Evolutionary conservation across 169 alveolate species (phyloP), one percentile per base, ranked within the genome.

Genomic region (Eimeria necatrix): DNA sequence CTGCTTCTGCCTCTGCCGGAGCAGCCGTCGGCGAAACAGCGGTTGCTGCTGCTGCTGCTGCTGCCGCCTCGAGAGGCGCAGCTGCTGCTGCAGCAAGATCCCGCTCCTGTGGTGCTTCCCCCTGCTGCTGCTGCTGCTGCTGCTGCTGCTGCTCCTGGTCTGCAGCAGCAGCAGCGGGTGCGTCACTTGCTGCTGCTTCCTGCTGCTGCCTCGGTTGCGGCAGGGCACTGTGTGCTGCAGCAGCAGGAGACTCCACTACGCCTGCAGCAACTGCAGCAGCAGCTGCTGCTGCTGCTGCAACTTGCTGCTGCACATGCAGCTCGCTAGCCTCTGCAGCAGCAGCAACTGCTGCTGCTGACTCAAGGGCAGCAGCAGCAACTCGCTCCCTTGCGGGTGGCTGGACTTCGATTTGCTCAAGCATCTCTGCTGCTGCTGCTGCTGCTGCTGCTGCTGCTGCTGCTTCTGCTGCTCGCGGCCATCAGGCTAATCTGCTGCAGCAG

Each of bases 11-110:
- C 6, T 10, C 85, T 16, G 59, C 85, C 4, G 64, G 49, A 10
- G 70, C 53, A 9, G 61, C 93, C 61, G 81, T 20, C 22, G 93
- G 64, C 16, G 93, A 64, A 4, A 68, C 91, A 26, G 91, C 91
- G 4, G 93, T 74, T 9, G 93, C 93, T 14, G 93, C 83, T 4
- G 81, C 83, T 5, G 93, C 93, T 14, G 94, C 71, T 56, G 94
- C 94, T 9, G 93, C 84, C 46, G 87, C 87, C 24, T 26, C 48
- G 49, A 32, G 4, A 71, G 48, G 9, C 14, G 81, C 81, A 24
- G 53, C 49, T n/a, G 46, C 81, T 24, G 81, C 78, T 68, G 78
- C 78, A 6, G 26, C 6, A n/a, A 68, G 26, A n/a, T 18, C 6
- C 26, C 16, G 20, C 26, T 68, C 41, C 46, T 68, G 4, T 5